phyloP scores from a whole-genome alignment of 2,329 filamentous ascomycete genomes.

The Cladorrhinum sp. region DNA sequence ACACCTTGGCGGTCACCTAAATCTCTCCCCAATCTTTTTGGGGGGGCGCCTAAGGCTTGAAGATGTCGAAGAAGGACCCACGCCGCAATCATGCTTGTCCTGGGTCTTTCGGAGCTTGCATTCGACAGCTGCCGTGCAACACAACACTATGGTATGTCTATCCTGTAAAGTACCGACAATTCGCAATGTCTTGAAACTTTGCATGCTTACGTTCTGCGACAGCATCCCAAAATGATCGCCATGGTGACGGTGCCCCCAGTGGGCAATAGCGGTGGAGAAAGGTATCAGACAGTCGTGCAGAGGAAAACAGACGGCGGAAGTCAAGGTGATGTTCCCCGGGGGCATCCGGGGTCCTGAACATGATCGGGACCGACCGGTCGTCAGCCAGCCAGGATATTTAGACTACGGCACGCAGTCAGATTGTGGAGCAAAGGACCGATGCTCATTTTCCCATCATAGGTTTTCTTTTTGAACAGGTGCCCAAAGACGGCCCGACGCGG shows the following conservation, averaged over 20 bases:
- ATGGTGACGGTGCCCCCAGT: neutral
- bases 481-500: conserved; percentile 7
- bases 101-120: neutral
- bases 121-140: neutral
- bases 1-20: neutral
- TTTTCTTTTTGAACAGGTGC: neutral
- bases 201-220: neutral
- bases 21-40: neutral
- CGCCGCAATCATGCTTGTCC: conserved; percentile 1
- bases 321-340: neutral
- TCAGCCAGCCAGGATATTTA: neutral
- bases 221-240: neutral
- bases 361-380: neutral
- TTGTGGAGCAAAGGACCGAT: neutral
- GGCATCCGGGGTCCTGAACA: neutral
- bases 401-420: neutral
- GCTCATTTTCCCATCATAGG: neutral
- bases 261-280: neutral
- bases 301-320: neutral
- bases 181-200: neutral
- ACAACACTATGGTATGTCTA: neutral
- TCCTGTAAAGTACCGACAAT: neutral
- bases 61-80: neutral
- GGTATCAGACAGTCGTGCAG: neutral
- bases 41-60: neutral